These are phyloP conservation scores for Podila epicladia DNA, from an alignment of 192 early-diverging fungal genomes.

Conservation along the genomic window DNA sequence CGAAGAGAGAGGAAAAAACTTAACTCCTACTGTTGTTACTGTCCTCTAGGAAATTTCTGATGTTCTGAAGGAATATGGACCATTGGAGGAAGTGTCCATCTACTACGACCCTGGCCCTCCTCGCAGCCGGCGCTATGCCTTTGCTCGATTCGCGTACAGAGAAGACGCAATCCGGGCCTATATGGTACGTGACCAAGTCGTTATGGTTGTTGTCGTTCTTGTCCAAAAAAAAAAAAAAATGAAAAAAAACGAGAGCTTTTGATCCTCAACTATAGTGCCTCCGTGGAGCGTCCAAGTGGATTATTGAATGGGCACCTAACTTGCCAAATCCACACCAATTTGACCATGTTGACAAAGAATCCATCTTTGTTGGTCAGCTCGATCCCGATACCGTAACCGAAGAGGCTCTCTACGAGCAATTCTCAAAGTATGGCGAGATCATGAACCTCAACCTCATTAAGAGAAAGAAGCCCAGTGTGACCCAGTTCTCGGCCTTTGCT, in stretches of 20 bases:
- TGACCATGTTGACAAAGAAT: conserved; percentile 57
- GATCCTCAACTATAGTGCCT: conserved; percentile 35
- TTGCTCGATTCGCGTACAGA: conserved; percentile 75
- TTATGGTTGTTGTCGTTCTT: not conserved
- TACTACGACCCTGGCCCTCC: conserved; percentile 54
- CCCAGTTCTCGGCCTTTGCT: conserved; percentile 64
- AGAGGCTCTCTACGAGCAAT: conserved; percentile 57
- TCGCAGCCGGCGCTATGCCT: conserved; percentile 63
- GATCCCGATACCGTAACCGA: conserved; percentile 58
- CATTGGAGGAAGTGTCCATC: conserved; percentile 71
- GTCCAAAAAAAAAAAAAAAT: not conserved
- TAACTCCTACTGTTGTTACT: not conserved
- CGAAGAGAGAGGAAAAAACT: not conserved
- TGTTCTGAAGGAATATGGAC: conserved; percentile 62
- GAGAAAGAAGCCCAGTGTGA: conserved; percentile 18
- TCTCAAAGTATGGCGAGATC: conserved; percentile 67
- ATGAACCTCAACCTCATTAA: conserved; percentile 61
- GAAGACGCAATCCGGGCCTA: conserved; percentile 79
- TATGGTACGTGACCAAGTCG: conserved; percentile 45
- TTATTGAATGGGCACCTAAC: conserved; percentile 73
- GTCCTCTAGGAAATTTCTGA: conserved; percentile 44
- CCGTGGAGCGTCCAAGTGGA: conserved; percentile 51
- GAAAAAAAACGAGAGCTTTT: not conserved
- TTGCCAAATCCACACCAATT: conserved; percentile 49
- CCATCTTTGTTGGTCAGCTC: conserved; percentile 76